These are phyloP conservation scores for Geranium incanum DNA, from an alignment of 441 rosid species.

Conservation along the genomic window DNA sequence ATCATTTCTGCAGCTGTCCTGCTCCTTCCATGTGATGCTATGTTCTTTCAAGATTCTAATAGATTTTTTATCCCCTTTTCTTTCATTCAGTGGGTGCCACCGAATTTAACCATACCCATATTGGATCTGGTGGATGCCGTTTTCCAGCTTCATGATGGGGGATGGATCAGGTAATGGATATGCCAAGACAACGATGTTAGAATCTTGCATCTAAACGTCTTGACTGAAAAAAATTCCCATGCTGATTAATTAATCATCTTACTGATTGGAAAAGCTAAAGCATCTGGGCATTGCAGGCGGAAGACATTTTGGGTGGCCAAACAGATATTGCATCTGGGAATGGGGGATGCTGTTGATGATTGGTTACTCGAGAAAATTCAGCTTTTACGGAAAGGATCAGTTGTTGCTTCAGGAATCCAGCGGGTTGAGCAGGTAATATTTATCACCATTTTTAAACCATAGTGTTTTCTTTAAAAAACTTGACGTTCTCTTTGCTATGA, in stretches of 20 bases:
- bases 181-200: constrained; percentile 9
- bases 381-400: constrained; percentile 72
- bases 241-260: constrained; percentile 7
- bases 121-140: constrained; percentile 87
- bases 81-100: constrained; percentile 91
- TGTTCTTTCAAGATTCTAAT: constrained; percentile 11
- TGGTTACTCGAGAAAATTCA: constrained; percentile 93
- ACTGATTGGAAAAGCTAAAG: constrained; percentile 10
- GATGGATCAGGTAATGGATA: constrained; percentile 85
- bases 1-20: neutral
- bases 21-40: constrained; percentile 13
- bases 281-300: constrained; percentile 48
- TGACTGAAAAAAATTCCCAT: constrained; percentile 4
- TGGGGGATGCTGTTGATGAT: constrained; percentile 99
- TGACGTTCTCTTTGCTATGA: neutral
- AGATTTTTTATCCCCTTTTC: constrained; percentile 12
- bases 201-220: neutral
- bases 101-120: constrained; percentile 73
- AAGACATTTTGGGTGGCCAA: constrained; percentile 98
- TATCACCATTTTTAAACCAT: neutral
- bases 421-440: constrained; percentile 76
- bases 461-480: neutral
- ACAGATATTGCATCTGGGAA: constrained; percentile 93
- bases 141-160: constrained; percentile 96
- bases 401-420: constrained; percentile 86